Evolutionary conservation across 495 filamentous ascomycete genomes (phyloP), one percentile per base, ranked within the genome.

Genomic region (Penicillium antarcticum): DNA sequence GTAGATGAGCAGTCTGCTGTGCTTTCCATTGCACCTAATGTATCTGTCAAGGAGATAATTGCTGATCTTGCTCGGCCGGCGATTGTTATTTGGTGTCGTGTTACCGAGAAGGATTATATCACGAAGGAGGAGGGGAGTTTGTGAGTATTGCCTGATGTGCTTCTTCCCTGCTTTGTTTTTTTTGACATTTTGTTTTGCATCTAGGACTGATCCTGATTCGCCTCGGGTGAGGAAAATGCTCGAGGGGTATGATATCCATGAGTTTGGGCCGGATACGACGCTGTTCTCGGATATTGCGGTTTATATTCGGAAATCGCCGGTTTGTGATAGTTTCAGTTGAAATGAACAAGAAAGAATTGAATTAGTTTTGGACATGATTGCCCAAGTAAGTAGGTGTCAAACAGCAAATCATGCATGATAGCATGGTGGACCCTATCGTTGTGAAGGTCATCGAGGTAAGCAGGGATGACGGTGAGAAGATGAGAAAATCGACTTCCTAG

Each of bases 181-280:
- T 6, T 29, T 37, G n/a, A 6, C 31, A 53, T 23, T 44, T 21
- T 37, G 14, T 37, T 32, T 16, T n/a, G 16, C 10, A 10, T 38
- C 4, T 51, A 58, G 55, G 0, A 51, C 55, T 8, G 52, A 55
- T 36, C 55, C 52, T 16, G 31, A 40, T 24, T 55, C 55, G 2
- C 18, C 55, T 31, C 51, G 55, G n/a, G 32, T 51, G 9, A 44
- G 51, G 32, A 46, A 42, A 12, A 58, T 58, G 55, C n/a, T 58
- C 29, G 41, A 54, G 46, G 36, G 45, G 9, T 58, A 58, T 42
- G 52, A 55, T n/a, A 9, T 43, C 29, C 36, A 55, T 41, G 46
- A 55, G 9, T 55, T 58, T 29, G 46, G 52, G 1, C 45, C 45
- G 6, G 51, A 54, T 40, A 13, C 38, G 1, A 14, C 46, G 5